A percentile compares a stretch with the other conserved stretches of the same genome.
phyloP scores from a whole-genome alignment of 2,329 filamentous ascomycete genomes.

The Claviceps capensis region DNA sequence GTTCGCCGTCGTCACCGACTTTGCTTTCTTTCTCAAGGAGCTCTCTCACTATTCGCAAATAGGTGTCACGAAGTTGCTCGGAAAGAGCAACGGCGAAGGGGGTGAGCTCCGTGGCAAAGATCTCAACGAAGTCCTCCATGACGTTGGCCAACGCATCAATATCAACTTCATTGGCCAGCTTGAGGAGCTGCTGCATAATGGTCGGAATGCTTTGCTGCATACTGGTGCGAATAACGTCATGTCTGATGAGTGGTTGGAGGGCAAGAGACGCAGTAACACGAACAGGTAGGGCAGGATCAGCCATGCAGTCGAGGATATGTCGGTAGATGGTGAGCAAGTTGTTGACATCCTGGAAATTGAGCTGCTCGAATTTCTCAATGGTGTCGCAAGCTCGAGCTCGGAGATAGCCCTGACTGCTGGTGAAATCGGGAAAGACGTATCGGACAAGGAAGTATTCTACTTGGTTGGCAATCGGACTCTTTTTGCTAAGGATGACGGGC shows the following conservation, averaged over 20 bases:
- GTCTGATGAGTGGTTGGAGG: slow-evolving; percentile 86
- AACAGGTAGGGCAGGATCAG: slow-evolving; percentile 83
- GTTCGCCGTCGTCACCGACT: slow-evolving; percentile 58
- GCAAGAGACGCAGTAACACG: slow-evolving; percentile 88
- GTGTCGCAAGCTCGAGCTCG: slow-evolving; percentile 93
- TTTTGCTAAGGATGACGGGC: slow-evolving; percentile 90
- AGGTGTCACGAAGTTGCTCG: slow-evolving; percentile 91
- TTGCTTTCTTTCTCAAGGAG: slow-evolving; percentile 78
- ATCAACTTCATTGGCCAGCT: slow-evolving; percentile 94
- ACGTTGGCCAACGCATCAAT: slow-evolving; percentile 95
- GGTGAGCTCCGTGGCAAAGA: slow-evolving; percentile 92
- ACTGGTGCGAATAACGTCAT: slow-evolving; percentile 82
- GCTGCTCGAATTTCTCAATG: slow-evolving; percentile 92
- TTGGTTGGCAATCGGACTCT: slow-evolving; percentile 93
- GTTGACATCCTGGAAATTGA: slow-evolving; percentile 92
- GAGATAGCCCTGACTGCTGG: slow-evolving; percentile 80
- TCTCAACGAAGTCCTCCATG: slow-evolving; percentile 99
- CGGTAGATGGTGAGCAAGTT: slow-evolving; percentile 94
- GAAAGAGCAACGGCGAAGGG: slow-evolving; percentile 93
- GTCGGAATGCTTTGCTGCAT: slow-evolving; percentile 98
- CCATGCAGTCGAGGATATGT: slow-evolving; percentile 94
- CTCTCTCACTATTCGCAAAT: slow-evolving; percentile 83
- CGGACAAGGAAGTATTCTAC: slow-evolving; percentile 98
- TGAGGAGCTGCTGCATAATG: slow-evolving; percentile 97
- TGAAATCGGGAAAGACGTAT: slow-evolving; percentile 96